A percentile compares a stretch with the other conserved stretches of the same genome.
Evolutionary conservation across 1,139 yeast genomes (phyloP).

Genomic region (Lodderomyces pseudojiufengensis): DNA sequence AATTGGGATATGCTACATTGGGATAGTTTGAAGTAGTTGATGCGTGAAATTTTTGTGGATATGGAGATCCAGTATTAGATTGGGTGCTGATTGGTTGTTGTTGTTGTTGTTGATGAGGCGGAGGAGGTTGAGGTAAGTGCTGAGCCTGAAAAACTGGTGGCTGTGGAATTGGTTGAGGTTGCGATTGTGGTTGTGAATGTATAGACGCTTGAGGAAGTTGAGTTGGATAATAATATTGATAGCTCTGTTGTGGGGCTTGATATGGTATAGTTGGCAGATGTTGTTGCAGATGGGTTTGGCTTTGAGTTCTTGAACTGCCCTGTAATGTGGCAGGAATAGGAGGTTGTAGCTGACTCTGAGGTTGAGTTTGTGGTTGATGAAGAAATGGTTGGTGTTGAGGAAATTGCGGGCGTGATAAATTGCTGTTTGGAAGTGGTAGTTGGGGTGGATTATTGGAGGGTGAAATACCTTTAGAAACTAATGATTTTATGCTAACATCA

Average conservation of each 20-base stretch:
- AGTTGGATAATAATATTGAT: constrained; percentile 28
- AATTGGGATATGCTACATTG: constrained; percentile 1
- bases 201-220: too few relatives aligned
- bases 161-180: constrained; percentile 13
- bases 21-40: constrained; percentile 13
- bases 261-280: constrained; percentile 13
- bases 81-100: constrained; percentile 3
- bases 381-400: constrained; percentile 8
- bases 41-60: constrained; percentile 30
- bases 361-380: constrained; percentile 11
- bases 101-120: constrained; percentile 3
- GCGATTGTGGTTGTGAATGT: too few relatives aligned
- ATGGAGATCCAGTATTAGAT: constrained; percentile 29
- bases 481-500: constrained; percentile 15
- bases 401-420: constrained; percentile 13
- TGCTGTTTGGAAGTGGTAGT: constrained; percentile 15
- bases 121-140: constrained; percentile 12
- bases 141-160: constrained; percentile 9
- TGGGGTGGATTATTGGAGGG: constrained; percentile 9
- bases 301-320: constrained; percentile 14
- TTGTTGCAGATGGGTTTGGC: constrained; percentile 10
- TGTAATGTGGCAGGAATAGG: constrained; percentile 9
- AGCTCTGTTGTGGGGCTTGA: constrained; percentile 17
- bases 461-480: constrained; percentile 12
- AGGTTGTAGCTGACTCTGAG: constrained; percentile 11